A percentile compares a stretch with the other conserved stretches of the same genome.
phyloP scores from a whole-genome alignment of 768 basidiomycete species.

The Mycena polygramma region DNA sequence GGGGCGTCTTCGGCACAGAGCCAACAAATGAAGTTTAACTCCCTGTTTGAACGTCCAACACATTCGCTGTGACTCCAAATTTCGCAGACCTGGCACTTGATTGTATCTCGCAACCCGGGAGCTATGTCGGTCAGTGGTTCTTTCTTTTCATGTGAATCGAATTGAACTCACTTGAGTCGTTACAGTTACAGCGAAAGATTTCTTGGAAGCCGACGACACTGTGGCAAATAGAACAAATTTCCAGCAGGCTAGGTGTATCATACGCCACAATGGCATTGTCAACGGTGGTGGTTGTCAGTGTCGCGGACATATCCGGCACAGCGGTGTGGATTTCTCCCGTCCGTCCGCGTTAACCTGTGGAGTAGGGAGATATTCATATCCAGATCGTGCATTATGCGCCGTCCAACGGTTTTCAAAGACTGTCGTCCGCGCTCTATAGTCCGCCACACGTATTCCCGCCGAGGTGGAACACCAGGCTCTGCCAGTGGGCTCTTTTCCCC shows the following conservation, averaged over 20 bases:
- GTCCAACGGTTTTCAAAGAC: not conserved
- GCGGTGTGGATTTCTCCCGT: not conserved
- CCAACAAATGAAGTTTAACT: not conserved
- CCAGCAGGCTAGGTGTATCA: constrained; percentile 1
- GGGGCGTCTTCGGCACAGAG: too few relatives aligned
- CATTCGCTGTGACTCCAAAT: not conserved
- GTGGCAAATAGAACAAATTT: constrained; percentile 1
- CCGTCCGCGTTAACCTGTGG: not conserved
- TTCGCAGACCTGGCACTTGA: not conserved
- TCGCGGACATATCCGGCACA: not conserved
- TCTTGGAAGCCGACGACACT: not conserved
- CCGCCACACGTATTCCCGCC: not conserved
- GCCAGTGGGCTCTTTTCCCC: not conserved
- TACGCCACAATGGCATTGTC: not conserved
- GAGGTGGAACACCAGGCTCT: not conserved
- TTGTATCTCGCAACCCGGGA: not conserved
- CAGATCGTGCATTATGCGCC: not conserved
- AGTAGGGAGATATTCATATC: not conserved
- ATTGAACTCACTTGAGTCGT: not conserved
- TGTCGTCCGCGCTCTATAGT: not conserved
- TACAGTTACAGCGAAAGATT: not conserved
- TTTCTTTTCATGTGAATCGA: too few relatives aligned
- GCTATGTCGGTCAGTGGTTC: too few relatives aligned
- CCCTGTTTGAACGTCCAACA: not conserved
- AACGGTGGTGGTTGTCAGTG: not conserved